A percentile compares a stretch with the other conserved stretches of the same genome.
phyloP scores from a whole-genome alignment of 2,329 filamentous ascomycete species.

The Juglanconis sp. region DNA sequence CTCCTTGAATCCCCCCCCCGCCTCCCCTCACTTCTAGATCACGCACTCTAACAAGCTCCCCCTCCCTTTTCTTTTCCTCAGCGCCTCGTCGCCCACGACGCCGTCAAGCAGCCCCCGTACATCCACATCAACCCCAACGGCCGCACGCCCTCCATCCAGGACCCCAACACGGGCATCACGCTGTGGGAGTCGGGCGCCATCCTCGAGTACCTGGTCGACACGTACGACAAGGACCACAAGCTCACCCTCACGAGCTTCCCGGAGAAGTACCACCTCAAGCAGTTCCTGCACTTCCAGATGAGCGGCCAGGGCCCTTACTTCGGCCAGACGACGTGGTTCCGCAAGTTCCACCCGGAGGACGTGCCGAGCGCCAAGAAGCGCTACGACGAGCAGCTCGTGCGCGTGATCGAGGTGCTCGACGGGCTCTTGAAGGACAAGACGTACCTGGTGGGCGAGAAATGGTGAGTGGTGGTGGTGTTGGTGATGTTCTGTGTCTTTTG shows the following conservation, averaged over 20 bases:
- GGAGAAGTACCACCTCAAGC: conserved; percentile 32
- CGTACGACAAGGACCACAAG: conserved; percentile 35
- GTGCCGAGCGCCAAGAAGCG: conserved; percentile 41
- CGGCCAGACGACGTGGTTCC: conserved; percentile 38
- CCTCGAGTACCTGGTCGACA: conserved; percentile 40
- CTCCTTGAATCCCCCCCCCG: conserved; percentile 13
- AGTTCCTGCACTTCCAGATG: conserved; percentile 39
- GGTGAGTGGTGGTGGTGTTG: background rate
- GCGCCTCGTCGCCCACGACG: background rate
- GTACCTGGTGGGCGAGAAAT: conserved; percentile 41
- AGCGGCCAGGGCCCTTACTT: conserved; percentile 41
- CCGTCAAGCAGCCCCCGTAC: conserved; percentile 5
- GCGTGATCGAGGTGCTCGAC: conserved; percentile 45
- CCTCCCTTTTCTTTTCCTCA: background rate
- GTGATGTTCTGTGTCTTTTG: background rate
- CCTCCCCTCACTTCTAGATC: background rate
- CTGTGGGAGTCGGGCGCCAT: conserved; percentile 45
- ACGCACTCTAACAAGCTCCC: background rate
- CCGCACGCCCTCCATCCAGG: conserved; percentile 36
- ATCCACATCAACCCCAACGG: conserved; percentile 16
- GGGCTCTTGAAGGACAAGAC: conserved; percentile 29
- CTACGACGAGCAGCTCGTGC: conserved; percentile 44
- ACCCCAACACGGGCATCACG: conserved; percentile 40
- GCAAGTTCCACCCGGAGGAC: conserved; percentile 35
- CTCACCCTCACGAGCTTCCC: conserved; percentile 31